These are phyloP conservation scores for Serendipita vermifera DNA, from an alignment of 768 basidiomycete genomes.

Conservation along the genomic window DNA sequence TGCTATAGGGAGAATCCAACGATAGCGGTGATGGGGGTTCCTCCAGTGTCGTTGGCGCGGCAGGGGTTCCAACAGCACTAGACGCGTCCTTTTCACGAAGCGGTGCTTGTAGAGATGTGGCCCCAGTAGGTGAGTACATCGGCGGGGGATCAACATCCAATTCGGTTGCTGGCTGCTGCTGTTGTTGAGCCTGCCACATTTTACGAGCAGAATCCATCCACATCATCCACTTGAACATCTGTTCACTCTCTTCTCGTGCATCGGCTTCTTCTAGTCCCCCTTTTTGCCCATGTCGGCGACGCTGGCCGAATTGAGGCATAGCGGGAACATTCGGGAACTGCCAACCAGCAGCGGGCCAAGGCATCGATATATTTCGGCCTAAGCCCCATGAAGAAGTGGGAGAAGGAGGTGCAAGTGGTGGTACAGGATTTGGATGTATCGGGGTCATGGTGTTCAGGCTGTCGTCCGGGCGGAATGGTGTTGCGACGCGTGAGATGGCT, in stretches of 20 bases:
- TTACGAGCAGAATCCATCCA: no score
- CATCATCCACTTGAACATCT: not conserved
- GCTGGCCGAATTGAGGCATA: not conserved
- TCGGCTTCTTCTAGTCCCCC: not conserved
- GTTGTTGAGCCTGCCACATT: not conserved
- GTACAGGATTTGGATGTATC: no score
- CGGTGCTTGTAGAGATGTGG: not conserved
- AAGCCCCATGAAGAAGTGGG: not conserved
- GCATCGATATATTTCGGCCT: not conserved
- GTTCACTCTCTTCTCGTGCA: not conserved
- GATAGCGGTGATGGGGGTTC: slow-evolving; percentile 3
- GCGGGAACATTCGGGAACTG: not conserved
- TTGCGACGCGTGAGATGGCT: not conserved
- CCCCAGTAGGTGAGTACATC: not conserved
- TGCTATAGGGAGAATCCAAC: not conserved
- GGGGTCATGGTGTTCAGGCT: not conserved
- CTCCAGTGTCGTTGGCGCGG: not conserved
- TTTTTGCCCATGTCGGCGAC: not conserved
- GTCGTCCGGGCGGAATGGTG: not conserved
- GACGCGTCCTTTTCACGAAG: not conserved
- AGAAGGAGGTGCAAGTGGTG: not conserved
- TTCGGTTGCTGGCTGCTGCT: no score
- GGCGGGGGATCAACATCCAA: slow-evolving; percentile 2
- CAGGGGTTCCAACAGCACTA: not conserved
- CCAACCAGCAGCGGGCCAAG: not conserved